Evolutionary conservation across 495 filamentous ascomycete species (phyloP).

Genomic region (Talaromyces stipitatus): DNA sequence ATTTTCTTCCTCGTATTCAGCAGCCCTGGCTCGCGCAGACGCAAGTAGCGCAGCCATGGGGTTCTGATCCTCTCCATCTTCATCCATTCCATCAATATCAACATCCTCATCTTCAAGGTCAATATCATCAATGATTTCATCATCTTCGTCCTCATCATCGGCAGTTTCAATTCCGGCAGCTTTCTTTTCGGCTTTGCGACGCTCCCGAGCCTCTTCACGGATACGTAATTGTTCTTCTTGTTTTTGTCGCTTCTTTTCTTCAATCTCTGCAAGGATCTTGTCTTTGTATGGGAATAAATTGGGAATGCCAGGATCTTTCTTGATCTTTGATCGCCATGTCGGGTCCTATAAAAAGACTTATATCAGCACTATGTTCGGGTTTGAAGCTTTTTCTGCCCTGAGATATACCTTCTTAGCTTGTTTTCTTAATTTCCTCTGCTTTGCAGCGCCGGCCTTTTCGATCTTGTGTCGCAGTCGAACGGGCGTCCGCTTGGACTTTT

Average conservation of each 20-base stretch:
- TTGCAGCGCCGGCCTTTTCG: slow-evolving; percentile 83
- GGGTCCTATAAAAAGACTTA: slow-evolving; percentile 55
- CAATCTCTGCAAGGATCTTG: slow-evolving; percentile 85
- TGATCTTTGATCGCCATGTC: slow-evolving; percentile 84
- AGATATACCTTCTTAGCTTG: slow-evolving; percentile 63
- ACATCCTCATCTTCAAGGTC: slow-evolving; percentile 37
- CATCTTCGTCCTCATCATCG: slow-evolving; percentile 33
- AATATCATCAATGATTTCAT: slow-evolving; percentile 38
- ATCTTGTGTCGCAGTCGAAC: slow-evolving; percentile 91
- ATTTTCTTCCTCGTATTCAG: slow-evolving; percentile 61
- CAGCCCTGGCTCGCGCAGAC: slow-evolving; percentile 79
- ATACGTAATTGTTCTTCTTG: slow-evolving; percentile 65
- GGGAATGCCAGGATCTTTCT: slow-evolving; percentile 96
- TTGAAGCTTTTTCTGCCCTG: not conserved
- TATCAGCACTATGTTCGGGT: not conserved
- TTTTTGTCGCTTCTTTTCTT: slow-evolving; percentile 74
- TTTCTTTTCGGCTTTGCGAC: slow-evolving; percentile 40
- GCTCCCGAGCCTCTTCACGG: slow-evolving; percentile 63
- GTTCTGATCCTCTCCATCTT: slow-evolving; percentile 57
- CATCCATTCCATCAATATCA: slow-evolving; percentile 45
- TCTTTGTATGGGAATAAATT: slow-evolving; percentile 98
- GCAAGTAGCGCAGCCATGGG: slow-evolving; percentile 92
- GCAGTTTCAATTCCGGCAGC: slow-evolving; percentile 27
- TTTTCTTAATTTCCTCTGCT: slow-evolving; percentile 84
- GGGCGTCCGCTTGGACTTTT: slow-evolving; percentile 85